Base-by-base conservation (phyloP, 2,329 filamentous ascomycete species). In the Incumbomyces lentus region DNA sequence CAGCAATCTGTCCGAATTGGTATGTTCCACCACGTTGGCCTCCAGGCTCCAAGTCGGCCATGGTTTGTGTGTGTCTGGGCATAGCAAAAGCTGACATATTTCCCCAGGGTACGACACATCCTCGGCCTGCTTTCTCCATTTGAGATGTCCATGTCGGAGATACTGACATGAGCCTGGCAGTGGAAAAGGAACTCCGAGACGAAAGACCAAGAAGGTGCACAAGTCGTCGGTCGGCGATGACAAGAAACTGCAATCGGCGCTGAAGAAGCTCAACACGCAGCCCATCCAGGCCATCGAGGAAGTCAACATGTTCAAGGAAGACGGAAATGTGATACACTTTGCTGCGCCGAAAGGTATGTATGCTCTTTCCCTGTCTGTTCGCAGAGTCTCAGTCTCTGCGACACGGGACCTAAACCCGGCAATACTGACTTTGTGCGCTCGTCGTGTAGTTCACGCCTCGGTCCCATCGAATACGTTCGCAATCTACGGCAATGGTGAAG, bases 231-330 rank as follows among this genome's bases (percentile, higher is more conserved):
- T 84, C 67, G 87, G 86, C 70, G 92, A 98, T 69, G 92, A 98
- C 83, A 96, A 95, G 86, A 98, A 98, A 82, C 86, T 98, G 57
- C 92, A 98, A 76, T 81, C 83, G 53, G 76, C 87, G 54, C 79
- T 98, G 59, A 98, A 98, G 86, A 98, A 98, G 84, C 82, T 98
- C 70, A 96, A 96, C 74, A 90, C 94, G 50, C 92, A 98, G 81
- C 92, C 92, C 64, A 96, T 98, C 73, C 89, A 94, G 77, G 87
- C 86, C 58, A 98, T 98, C 63, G 92, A 98, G 82, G 92, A 98
- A 78, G 92, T 98, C 70, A 98, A 98, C 84, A 98, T 98, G 92
- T 98, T 98, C 84, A 98, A 98, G 85, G 84, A 86, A 68, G 92
- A 98, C 68, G 92, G 92, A 71, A 98, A 98, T 71, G 92, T 98